Percentiles rank a stretch among this genome's conserved stretches.
Conservation (phyloP, 805 yeast genomes). For the Pichia thaimueangensis region DNA sequence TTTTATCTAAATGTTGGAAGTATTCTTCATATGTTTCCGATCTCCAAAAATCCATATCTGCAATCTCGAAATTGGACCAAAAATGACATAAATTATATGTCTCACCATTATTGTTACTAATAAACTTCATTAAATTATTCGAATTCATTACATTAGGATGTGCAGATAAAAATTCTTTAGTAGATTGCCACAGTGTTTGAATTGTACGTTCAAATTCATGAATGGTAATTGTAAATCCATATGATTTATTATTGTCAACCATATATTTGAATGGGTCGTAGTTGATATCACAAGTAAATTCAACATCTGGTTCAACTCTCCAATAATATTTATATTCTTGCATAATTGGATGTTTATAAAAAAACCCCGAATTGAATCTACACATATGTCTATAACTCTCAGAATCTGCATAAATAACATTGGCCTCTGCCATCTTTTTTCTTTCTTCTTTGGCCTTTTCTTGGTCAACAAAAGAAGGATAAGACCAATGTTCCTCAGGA, state of each 20-base stretch:
- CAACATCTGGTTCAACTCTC: slow-evolving; percentile 71
- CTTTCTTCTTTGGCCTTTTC: slow-evolving; percentile 62
- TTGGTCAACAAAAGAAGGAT: slow-evolving; percentile 74
- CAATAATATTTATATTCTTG: slow-evolving; percentile 61
- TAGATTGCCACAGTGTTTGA: slow-evolving; percentile 49
- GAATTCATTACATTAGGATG: slow-evolving; percentile 36
- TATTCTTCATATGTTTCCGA: slow-evolving; percentile 48
- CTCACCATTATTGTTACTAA: slow-evolving; percentile 57
- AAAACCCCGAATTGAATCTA: slow-evolving; percentile 42
- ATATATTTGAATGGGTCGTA: slow-evolving; percentile 57
- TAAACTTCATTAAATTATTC: slow-evolving; percentile 55
- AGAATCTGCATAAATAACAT: slow-evolving; percentile 35
- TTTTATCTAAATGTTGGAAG: slow-evolving; percentile 54
- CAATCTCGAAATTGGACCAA: slow-evolving; percentile 78
- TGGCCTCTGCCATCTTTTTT: slow-evolving; percentile 41
- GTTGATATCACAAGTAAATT: slow-evolving; percentile 53
- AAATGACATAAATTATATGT: slow-evolving; percentile 72
- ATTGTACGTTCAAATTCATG: slow-evolving; percentile 60
- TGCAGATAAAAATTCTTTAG: slow-evolving; percentile 37
- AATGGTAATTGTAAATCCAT: slow-evolving; percentile 63
- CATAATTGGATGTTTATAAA: slow-evolving; percentile 54
- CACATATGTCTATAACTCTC: slow-evolving; percentile 45
- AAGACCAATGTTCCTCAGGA: slow-evolving; percentile 79
- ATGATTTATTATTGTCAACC: slow-evolving; percentile 47
- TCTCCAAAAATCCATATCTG: slow-evolving; percentile 64